Evolutionary conservation across 257 asterid genomes (phyloP), one percentile per base, ranked within the genome.

Genomic region (Penstemon newberryi): DNA sequence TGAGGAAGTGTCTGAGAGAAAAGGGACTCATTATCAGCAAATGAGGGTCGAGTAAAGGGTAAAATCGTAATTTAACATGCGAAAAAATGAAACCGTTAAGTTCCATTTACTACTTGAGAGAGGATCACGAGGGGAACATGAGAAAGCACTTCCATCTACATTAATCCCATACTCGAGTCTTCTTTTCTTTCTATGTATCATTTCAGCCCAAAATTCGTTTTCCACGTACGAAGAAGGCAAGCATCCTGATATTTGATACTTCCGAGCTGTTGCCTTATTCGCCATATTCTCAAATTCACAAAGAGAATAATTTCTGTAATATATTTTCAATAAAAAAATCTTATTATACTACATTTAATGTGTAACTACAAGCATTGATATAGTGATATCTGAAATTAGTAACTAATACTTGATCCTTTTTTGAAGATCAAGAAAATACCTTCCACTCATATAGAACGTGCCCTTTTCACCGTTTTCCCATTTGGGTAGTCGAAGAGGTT

Each of bases 141-240:
- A 77, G 72, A 82, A 82, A 56, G 87, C 87, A 63, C 79, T 82
- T 0, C 87, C 87, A 67, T 82, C 84, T 0, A 82, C 70, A 65
- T 82, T 66, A 11, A 77, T 65, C 33, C 77, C 87, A 46, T 82
- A 82, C 58, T 79, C 87, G 8, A 82, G 81, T 5, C 47, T 67
- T 43, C 69, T 66, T 7, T 12, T 79, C 70, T 74, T 82, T 58
- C 77, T 76, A 36, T 15, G 38, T 5, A 9, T 25, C 73, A 82
- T 67, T 66, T 71, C 82, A 44, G 70, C 51, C 84, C 87, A 82
- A 57, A 79, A 82, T 54, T 82, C 79, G 42, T 67, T 70, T 60
- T 82, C 87, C 77, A 79, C 43, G 69, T 63, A 77, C 33, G 76
- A 11, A 0, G 81, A 18, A 56, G 87, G 79, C 51, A 67, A 77